Evolutionary conservation across 2,329 filamentous ascomycete species (phyloP), one percentile per base, ranked within the genome.

Genomic region (Intubia oerlemansii): DNA sequence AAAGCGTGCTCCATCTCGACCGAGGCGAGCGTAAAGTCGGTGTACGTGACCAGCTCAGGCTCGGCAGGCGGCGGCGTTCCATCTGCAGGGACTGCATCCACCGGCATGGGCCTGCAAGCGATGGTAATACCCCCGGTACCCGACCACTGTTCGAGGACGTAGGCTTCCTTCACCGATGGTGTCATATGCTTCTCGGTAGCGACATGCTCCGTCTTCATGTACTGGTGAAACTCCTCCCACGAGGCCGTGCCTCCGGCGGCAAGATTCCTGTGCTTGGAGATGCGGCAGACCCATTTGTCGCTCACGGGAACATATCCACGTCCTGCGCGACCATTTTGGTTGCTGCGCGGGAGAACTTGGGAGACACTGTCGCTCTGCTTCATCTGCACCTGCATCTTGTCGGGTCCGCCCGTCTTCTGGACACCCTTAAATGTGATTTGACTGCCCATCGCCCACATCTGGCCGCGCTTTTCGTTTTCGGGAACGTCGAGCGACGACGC

Each of bases 1-100:
- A 81, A 56, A 25, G 55, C 54, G 44, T 81, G 75, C 31, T 60
- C 59, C 57, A 76, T 75, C 50, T 79, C 69, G 36, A 62, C 59
- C 14, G 76, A 50, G 39, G 43, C 41, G 12, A 70, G 46, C 18
- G 49, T 51, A 40, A 66, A 59, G 25, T 53, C 44, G 1, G n/a
- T n/a, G n/a, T n/a, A n/a, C n/a, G n/a, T n/a, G 41, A 47, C 61
- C 62, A 14, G 45, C 54, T 5, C 24, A 41, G 31, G 54, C 59
- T 29, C 57, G 52, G 56, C 56, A 62, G 11, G 41, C 40, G n/a
- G n/a, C n/a, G n/a, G n/a, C n/a, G n/a, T n/a, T n/a, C n/a, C n/a
- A n/a, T n/a, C n/a, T n/a, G n/a, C n/a, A n/a, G n/a, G n/a, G n/a
- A n/a, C n/a, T n/a, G n/a, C n/a, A n/a, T n/a, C n/a, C n/a, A n/a